Base-by-base conservation (phyloP, 257 asterid species). In the Catharanthus roseus region DNA sequence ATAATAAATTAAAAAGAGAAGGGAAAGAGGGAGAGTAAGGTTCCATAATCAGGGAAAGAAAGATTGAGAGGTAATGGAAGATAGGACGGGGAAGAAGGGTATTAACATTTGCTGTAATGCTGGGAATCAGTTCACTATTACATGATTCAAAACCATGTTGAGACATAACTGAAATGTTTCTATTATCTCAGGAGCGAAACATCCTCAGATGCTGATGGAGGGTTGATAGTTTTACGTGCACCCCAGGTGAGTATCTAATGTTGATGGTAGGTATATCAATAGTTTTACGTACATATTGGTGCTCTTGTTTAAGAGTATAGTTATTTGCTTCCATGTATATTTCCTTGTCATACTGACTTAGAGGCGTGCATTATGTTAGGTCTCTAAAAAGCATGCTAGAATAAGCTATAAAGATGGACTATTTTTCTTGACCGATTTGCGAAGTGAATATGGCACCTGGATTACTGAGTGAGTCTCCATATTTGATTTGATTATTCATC, bases 391-490 rank as follows among this genome's bases (percentile, higher is more conserved):
- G 78, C 98, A 92, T 41, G 96, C 96, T 69, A 86, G 80, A 23
- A 86, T 92, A 78, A 87, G 80, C 77, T 90, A 77, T 84, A 92
- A 83, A 82, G 86, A 86, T 9, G 96, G 96, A 45, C 85, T 86
- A 6, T 92, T 85, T 68, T 85, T 68, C 64, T 66, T 90, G 74
- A 88, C 95, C 31, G 98, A 93, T 80, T 84, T 93, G 68, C 83
- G 75, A 72, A 90, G 97, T 39, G 90, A 88, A 75, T 78, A 88
- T 65, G 98, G 98, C 64, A 90, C 98, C 42, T 88, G 93, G 96
- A 82, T 92, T 64, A 62, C 85, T 19, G 90, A 88, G 98, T 88
- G 86, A 73, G 93, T 54, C 19, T 1, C 42, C 12, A 19, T 34
- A 16, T 34, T 53, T 10, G 3, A 12, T 8, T 33, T 34, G 12